Percentiles rank a stretch among this genome's conserved stretches.
Conservation (phyloP, 129 eudicot genomes). For the Lactuca saligna region DNA sequence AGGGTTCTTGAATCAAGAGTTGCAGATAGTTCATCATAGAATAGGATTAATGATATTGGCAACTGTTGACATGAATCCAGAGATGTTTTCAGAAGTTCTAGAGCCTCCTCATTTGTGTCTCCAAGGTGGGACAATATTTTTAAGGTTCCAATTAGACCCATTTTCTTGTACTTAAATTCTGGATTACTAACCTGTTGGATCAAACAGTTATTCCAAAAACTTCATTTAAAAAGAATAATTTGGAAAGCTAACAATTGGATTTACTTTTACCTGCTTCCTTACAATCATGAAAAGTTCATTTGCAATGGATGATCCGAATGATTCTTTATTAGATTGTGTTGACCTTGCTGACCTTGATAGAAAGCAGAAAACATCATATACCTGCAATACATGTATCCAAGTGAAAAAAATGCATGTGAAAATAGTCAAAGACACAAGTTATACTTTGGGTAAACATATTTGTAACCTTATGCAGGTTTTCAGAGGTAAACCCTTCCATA, state of each 20-base stretch:
- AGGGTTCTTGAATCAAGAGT: conserved; percentile 50
- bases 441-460: conserved; percentile 7
- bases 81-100: conserved; percentile 64
- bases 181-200: conserved; percentile 62
- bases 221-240: not conserved
- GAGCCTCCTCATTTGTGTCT: conserved; percentile 68
- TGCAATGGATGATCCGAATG: conserved; percentile 54
- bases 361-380: conserved; percentile 63
- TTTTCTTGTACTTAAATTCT: conserved; percentile 68
- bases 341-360: conserved; percentile 58
- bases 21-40: conserved; percentile 68
- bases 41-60: conserved; percentile 58
- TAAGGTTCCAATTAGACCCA: conserved; percentile 78
- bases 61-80: conserved; percentile 75
- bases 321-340: conserved; percentile 46
- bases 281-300: conserved; percentile 79
- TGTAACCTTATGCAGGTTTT: conserved; percentile 72
- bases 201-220: conserved; percentile 8
- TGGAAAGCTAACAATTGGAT: not conserved
- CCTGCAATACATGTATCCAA: conserved; percentile 37
- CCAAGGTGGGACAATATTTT: conserved; percentile 70
- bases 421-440: not conserved
- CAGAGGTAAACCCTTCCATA: conserved; percentile 67
- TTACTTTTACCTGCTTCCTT: conserved; percentile 74
- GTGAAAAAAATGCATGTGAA: conserved; percentile 31